Evolutionary conservation across 2,329 filamentous ascomycete species (phyloP).

Genomic region (Fusarium udum): DNA sequence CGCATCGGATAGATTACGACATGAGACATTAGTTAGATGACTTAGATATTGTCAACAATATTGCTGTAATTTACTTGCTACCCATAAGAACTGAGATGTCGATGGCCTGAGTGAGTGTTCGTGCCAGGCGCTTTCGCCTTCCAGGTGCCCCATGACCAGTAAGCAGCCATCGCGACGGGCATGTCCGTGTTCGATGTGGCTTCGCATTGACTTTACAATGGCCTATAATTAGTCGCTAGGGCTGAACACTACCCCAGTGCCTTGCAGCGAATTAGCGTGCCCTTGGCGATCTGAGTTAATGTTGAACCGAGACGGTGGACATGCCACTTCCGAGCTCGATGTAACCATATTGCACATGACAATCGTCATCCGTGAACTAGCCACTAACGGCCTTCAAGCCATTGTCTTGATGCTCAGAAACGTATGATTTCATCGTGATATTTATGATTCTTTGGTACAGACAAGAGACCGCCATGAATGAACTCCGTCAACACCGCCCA

Average conservation of each 20-base stretch:
- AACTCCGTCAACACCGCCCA: constrained; percentile 18
- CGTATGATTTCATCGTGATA: neutral
- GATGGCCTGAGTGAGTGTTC: neutral
- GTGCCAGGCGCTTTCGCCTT: neutral
- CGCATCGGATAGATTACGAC: constrained; percentile 9
- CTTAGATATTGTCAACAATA: neutral
- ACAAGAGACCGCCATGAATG: neutral
- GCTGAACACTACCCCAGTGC: neutral
- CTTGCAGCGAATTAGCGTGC: neutral
- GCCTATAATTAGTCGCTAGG: constrained; percentile 4
- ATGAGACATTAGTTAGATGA: constrained; percentile 6
- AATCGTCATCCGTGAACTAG: neutral
- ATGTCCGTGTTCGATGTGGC: constrained; percentile 1
- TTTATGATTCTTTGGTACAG: neutral
- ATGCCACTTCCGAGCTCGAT: neutral
- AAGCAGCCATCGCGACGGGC: neutral
- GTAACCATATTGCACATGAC: constrained; percentile 2
- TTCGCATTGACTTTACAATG: neutral
- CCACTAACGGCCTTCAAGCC: neutral
- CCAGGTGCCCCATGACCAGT: neutral
- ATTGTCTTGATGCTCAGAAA: neutral
- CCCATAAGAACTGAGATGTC: neutral
- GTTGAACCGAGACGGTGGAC: neutral
- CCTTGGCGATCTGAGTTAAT: neutral
- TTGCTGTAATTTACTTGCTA: neutral